Base-by-base conservation (phyloP, 2,329 filamentous ascomycete genomes). In the Xylariaceae sp. region DNA sequence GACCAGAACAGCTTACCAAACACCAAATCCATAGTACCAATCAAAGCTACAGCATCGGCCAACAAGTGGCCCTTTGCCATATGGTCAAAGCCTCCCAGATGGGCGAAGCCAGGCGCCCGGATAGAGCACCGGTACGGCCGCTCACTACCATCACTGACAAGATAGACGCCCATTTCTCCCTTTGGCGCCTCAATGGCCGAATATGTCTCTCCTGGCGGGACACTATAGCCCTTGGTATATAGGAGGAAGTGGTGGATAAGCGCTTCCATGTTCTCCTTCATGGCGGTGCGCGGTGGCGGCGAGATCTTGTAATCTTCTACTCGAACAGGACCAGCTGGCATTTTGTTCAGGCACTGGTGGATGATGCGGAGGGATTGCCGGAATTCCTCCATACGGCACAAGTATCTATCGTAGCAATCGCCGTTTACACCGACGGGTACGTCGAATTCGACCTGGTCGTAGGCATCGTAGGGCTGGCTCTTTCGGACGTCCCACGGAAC, bases 181-280 rank as follows among this genome's bases (percentile, higher is more conserved):
- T 99, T 99, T 57, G 94, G 94, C n/a, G 95, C 94, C 80, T 99
- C 94, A 61, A 99, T 99, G 58, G 88, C 92, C 44, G 87, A 92
- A 80, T 99, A 99, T 5, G 94, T 99, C 80, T 99, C 94, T 59
- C 94, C 95, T 7, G 95, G 94, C 41, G 94, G 94, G 3, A 99
- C 94, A 42, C 90, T 83, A 75, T 99, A 99, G 55, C 94, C 94
- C 83, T 99, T 99, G 73, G 92, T 97, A 80, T 92, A 99, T 50
- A 99, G 85, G 62, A 99, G 77, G 82, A 99, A 99, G 80, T 99
- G 94, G 78, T 99, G 94, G 71, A 99, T 99, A 41, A 99, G 83
- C 37, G 94, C 92, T 78, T 99, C 94, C 95, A 99, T 99, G 80
- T 99, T 99, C 84, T 99, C 94, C 83, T 99, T 99, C 94, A 99